Evolutionary conservation across 2,329 filamentous ascomycete genomes (phyloP).

Genomic region (Claviceps pusilla): DNA sequence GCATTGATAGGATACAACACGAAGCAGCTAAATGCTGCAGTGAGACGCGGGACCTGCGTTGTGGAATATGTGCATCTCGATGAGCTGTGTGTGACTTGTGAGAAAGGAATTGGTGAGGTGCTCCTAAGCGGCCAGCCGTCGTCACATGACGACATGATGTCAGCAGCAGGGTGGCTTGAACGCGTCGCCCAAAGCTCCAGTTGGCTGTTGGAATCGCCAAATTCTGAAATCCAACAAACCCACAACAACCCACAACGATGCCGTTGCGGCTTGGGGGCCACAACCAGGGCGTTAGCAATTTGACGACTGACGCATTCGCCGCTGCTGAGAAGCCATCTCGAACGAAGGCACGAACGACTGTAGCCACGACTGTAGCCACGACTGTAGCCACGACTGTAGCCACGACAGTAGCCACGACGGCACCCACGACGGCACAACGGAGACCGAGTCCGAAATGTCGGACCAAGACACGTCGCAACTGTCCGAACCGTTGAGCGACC

Average conservation of each 20-base stretch:
- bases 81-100: too few species aligned
- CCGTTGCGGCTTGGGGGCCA: background rate
- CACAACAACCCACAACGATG: background rate
- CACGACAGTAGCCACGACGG: too few species aligned
- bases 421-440: constrained; percentile 9
- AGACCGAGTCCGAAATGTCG: constrained; percentile 15
- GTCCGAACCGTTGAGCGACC: constrained; percentile 13
- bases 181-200: background rate
- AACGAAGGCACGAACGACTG: constrained; percentile 3
- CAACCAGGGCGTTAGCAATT: background rate
- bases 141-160: constrained; percentile 1
- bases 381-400: too few species aligned
- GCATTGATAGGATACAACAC: background rate
- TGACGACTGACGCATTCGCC: background rate
- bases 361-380: too few species aligned
- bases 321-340: background rate
- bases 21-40: background rate
- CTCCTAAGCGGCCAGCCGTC: background rate
- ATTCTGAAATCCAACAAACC: background rate
- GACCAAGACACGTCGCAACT: constrained; percentile 20
- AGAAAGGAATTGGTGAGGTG: background rate
- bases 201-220: background rate
- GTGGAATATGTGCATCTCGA: too few species aligned
- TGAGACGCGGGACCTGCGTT: background rate
- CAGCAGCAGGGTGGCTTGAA: background rate